Evolutionary conservation across 176 grass and related monocot genomes (phyloP).

Genomic region (Tillandsia leiboldiana): DNA sequence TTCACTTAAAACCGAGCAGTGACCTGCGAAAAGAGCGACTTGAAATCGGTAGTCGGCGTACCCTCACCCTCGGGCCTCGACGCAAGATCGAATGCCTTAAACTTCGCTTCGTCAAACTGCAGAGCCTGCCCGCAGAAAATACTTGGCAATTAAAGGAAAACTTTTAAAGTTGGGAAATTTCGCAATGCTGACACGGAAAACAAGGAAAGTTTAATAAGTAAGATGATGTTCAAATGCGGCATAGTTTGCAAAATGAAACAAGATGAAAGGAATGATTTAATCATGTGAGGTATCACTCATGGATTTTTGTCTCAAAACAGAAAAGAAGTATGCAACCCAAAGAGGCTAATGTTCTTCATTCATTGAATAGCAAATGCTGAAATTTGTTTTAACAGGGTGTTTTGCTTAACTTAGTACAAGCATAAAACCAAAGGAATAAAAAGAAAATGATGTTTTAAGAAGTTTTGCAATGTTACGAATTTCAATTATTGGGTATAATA

Average conservation of each 20-base stretch:
- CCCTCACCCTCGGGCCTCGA: conserved; percentile 94
- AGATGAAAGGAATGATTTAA: not conserved
- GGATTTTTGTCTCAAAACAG: not conserved
- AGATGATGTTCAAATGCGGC: no score
- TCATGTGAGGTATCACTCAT: not conserved
- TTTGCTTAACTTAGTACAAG: not conserved
- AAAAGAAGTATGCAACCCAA: not conserved
- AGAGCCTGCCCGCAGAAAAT: conserved; percentile 41
- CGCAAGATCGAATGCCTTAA: conserved; percentile 88
- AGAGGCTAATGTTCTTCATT: not conserved
- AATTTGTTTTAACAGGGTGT: not conserved
- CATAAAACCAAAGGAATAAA: not conserved
- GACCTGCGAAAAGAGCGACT: conserved; percentile 57
- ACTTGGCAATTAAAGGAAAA: not conserved
- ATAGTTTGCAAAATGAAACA: not conserved
- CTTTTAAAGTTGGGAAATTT: no score
- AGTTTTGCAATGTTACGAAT: not conserved
- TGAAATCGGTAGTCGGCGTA: conserved; percentile 65
- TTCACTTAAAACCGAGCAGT: conserved; percentile 48
- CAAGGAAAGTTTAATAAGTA: no score
- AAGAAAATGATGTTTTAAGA: not conserved
- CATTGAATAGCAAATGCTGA: not conserved
- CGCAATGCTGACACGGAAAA: no score
- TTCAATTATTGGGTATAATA: not conserved
- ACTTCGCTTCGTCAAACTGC: conserved; percentile 60